These are phyloP conservation scores for Pleurozium schreberi DNA, from an alignment of 225 moss, liverwort and hornwort genomes.

Conservation along the genomic window DNA sequence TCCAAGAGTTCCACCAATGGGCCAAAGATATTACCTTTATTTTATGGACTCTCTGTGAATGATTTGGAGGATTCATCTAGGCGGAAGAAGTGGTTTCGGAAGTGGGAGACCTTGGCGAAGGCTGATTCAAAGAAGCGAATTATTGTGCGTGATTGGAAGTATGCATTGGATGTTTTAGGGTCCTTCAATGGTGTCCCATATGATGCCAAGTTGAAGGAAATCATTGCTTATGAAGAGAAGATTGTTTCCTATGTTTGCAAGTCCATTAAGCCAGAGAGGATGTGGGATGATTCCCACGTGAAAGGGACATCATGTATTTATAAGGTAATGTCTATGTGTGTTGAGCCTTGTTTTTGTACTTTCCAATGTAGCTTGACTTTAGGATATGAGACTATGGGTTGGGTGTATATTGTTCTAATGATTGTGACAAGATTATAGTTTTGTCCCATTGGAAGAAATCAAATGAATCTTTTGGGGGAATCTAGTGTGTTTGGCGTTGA, in stretches of 20 bases:
- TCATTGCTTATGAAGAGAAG: not conserved
- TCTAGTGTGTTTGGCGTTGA: accelerated
- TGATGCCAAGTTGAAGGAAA: not conserved
- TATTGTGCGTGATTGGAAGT: not conserved
- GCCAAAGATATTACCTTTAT: not conserved
- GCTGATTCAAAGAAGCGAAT: not conserved
- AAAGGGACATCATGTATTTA: not conserved
- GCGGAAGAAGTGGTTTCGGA: not conserved
- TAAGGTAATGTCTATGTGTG: not conserved
- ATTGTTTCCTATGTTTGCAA: not conserved
- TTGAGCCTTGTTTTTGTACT: accelerated
- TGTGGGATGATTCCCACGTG: not conserved
- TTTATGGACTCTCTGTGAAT: not conserved
- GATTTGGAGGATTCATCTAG: not conserved
- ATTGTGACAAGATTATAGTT: accelerated
- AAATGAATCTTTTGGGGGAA: not conserved
- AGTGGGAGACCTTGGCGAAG: not conserved
- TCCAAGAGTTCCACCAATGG: not conserved
- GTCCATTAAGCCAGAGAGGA: not conserved
- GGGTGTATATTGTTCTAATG: not conserved
- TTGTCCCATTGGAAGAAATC: not conserved
- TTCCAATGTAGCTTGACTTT: accelerated
- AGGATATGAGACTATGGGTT: not conserved
- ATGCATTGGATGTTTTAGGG: not conserved
- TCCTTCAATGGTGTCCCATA: not conserved